Percentiles rank a stretch among this genome's conserved stretches.
These are phyloP conservation scores for Talaromyces sp. DNA, from an alignment of 2,329 filamentous ascomycete species.

Conservation along the genomic window DNA sequence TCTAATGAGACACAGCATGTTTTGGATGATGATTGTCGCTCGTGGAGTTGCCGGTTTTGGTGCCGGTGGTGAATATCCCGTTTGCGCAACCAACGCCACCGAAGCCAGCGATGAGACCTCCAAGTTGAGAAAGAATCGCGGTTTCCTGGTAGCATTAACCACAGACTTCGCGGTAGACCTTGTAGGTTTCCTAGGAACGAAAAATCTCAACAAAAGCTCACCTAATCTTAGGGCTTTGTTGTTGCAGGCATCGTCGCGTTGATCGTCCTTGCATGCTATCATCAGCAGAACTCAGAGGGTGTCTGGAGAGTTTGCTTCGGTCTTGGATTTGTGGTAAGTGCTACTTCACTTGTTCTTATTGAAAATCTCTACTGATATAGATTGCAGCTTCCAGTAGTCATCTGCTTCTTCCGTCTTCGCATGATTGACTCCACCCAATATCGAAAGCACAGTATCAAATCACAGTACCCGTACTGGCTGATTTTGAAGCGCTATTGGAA, in stretches of 20 bases:
- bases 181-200: neutral
- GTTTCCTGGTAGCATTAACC: constrained; percentile 54
- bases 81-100: constrained; percentile 41
- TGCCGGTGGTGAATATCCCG: constrained; percentile 47
- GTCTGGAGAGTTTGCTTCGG: constrained; percentile 50
- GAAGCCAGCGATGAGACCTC: constrained; percentile 50
- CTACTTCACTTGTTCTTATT: constrained; percentile 47
- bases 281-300: constrained; percentile 35
- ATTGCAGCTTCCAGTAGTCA: constrained; percentile 35
- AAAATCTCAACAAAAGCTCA: neutral
- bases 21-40: constrained; percentile 34
- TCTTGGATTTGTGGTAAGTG: constrained; percentile 44
- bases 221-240: constrained; percentile 36
- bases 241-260: constrained; percentile 46
- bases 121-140: constrained; percentile 41
- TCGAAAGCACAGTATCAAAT: constrained; percentile 33
- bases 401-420: constrained; percentile 8
- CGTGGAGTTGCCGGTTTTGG: constrained; percentile 42
- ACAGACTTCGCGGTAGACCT: constrained; percentile 46
- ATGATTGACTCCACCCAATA: constrained; percentile 7
- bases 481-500: constrained; percentile 47
- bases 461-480: constrained; percentile 39
- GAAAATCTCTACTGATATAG: constrained; percentile 37
- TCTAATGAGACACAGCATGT: constrained; percentile 23
- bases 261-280: constrained; percentile 46